These are phyloP conservation scores for Dispira simplex DNA, from an alignment of 192 early-diverging fungal species.

Conservation along the genomic window DNA sequence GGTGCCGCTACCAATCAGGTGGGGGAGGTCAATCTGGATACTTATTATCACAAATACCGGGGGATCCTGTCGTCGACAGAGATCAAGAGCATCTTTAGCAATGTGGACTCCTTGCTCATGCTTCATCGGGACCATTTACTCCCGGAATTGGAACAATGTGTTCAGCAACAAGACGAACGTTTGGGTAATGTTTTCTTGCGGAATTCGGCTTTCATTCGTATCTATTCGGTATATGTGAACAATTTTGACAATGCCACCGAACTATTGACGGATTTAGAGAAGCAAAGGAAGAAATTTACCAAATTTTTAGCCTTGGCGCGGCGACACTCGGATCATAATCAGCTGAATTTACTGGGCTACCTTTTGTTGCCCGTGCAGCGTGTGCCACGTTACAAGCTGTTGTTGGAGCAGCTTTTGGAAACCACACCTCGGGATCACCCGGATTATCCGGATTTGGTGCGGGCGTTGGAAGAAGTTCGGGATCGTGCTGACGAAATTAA, in stretches of 20 bases:
- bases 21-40: not conserved
- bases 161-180: constrained; percentile 19
- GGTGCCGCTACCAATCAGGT: not conserved
- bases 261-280: constrained; percentile 33
- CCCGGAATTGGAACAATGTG: constrained; percentile 34
- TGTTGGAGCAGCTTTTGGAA: constrained; percentile 70
- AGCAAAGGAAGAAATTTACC: constrained; percentile 17
- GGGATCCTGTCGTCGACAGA: constrained; percentile 38
- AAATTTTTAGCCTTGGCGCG: constrained; percentile 12
- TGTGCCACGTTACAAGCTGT: constrained; percentile 81
- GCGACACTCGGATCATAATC: constrained; percentile 27
- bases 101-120: constrained; percentile 59
- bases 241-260: constrained; percentile 61
- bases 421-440: constrained; percentile 57
- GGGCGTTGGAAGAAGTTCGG: constrained; percentile 53
- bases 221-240: constrained; percentile 77
- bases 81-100: constrained; percentile 59
- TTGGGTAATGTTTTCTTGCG: constrained; percentile 67
- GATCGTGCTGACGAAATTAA: constrained; percentile 63
- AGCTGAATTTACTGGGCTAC: constrained; percentile 71
- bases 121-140: constrained; percentile 54
- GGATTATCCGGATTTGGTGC: constrained; percentile 50
- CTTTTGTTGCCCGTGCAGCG: constrained; percentile 87
- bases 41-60: constrained; percentile 21
- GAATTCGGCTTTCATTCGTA: constrained; percentile 60